phyloP scores from a whole-genome alignment of 2,329 filamentous ascomycete genomes.

The Colletotrichum sublineola region DNA sequence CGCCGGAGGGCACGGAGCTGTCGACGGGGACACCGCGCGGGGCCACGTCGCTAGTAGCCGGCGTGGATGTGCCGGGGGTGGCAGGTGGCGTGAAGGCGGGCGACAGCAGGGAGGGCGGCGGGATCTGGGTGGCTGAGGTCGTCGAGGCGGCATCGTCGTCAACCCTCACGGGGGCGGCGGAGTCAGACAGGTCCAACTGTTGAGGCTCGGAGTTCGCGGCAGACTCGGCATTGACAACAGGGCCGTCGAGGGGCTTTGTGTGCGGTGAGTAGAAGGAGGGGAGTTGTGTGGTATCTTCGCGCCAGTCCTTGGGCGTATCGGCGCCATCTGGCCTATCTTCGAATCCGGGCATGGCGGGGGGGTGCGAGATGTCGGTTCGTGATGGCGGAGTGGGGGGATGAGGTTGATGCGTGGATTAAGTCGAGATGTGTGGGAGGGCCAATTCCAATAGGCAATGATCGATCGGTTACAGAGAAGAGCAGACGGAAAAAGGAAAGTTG shows the following conservation, averaged over 20 bases:
- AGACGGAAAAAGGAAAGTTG: too few species aligned
- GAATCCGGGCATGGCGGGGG: constrained; percentile 43
- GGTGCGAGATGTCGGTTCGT: neutral
- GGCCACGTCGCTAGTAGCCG: constrained; percentile 53
- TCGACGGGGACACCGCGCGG: constrained; percentile 72
- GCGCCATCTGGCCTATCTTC: constrained; percentile 44
- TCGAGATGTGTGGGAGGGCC: neutral
- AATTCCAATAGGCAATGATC: constrained; percentile 16
- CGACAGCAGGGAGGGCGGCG: constrained; percentile 82
- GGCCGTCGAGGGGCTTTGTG: constrained; percentile 48
- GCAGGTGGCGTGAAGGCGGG: constrained; percentile 84
- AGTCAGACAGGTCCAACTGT: constrained; percentile 39
- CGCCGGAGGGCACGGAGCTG: constrained; percentile 68
- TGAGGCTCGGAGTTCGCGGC: constrained; percentile 38
- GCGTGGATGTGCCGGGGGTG: constrained; percentile 71
- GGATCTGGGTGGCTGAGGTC: constrained; percentile 46
- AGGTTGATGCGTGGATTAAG: constrained; percentile 13
- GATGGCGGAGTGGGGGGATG: constrained; percentile 4
- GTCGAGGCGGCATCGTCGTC: constrained; percentile 37
- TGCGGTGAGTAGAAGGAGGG: constrained; percentile 63
- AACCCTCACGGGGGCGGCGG: constrained; percentile 33
- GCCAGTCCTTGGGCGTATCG: constrained; percentile 45
- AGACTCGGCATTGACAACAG: constrained; percentile 41
- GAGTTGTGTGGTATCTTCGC: constrained; percentile 53
- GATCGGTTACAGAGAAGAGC: neutral